Conservation (phyloP, 257 asterid genomes). For the Schizonepeta tenuifolia region DNA sequence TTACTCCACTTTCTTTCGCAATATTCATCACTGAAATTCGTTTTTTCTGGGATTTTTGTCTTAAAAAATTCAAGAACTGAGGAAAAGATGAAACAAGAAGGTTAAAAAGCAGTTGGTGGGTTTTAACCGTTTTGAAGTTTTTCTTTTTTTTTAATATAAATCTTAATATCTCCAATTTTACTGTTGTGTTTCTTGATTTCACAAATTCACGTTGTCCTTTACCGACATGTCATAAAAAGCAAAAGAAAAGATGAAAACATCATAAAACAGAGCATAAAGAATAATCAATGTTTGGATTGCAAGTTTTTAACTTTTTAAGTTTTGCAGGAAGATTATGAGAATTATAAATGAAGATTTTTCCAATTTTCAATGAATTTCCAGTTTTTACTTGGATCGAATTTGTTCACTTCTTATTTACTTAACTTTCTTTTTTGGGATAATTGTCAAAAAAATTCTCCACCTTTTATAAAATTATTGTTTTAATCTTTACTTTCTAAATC, state of each 20-base stretch:
- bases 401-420: too few species aligned
- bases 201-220: background rate
- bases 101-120: slow-evolving; percentile 20
- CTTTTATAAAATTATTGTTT: too few species aligned
- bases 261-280: background rate
- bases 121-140: slow-evolving; percentile 32
- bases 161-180: slow-evolving; percentile 15
- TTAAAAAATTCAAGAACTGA: slow-evolving; percentile 8
- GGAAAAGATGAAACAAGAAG: slow-evolving; percentile 25
- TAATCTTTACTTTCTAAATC: too few species aligned
- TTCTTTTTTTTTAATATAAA: background rate
- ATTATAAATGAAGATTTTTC: background rate
- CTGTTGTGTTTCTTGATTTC: background rate
- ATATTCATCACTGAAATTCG: background rate
- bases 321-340: background rate
- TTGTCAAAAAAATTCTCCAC: too few species aligned
- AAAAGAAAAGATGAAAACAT: background rate
- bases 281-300: background rate
- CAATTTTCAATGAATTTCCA: too few species aligned
- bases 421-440: too few species aligned
- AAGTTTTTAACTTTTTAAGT: background rate
- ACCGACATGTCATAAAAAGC: background rate
- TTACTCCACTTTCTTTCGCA: background rate
- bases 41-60: slow-evolving; percentile 15
- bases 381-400: too few species aligned